phyloP scores from a whole-genome alignment of 768 basidiomycete genomes.

The Boletus sp. region DNA sequence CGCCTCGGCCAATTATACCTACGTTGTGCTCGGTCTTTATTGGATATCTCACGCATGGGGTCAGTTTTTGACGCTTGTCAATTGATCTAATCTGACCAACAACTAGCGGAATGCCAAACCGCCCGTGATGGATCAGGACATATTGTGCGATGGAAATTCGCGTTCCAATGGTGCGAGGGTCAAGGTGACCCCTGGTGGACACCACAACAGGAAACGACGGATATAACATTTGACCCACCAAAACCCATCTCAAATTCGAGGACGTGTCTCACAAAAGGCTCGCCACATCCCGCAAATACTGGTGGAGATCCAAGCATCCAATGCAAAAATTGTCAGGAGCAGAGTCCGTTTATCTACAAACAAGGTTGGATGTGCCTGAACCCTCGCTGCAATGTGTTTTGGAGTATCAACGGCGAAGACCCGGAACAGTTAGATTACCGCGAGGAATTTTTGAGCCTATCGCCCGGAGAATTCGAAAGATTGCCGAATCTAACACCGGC shows the following conservation, averaged over 20 bases:
- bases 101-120: constrained; percentile 57
- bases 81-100: constrained; percentile 15
- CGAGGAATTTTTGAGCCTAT: constrained; percentile 42
- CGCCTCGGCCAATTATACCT: constrained; percentile 43
- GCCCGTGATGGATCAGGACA: constrained; percentile 43
- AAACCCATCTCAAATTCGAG: not conserved
- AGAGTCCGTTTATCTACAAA: constrained; percentile 52
- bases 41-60: constrained; percentile 61
- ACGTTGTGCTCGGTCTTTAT: constrained; percentile 57
- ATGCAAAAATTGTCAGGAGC: constrained; percentile 44
- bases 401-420: constrained; percentile 34
- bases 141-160: constrained; percentile 80
- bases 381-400: constrained; percentile 56
- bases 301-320: not conserved
- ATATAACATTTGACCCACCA: not conserved
- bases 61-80: constrained; percentile 2
- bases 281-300: not conserved
- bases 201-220: constrained; percentile 8
- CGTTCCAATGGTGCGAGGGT: constrained; percentile 77
- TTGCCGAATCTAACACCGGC: constrained; percentile 41
- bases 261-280: not conserved
- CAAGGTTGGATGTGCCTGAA: constrained; percentile 63
- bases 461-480: constrained; percentile 27
- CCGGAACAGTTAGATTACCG: constrained; percentile 46
- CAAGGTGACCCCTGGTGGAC: constrained; percentile 61